Evolutionary conservation across 768 basidiomycete species (phyloP).

Genomic region (Suillus ampliporus): DNA sequence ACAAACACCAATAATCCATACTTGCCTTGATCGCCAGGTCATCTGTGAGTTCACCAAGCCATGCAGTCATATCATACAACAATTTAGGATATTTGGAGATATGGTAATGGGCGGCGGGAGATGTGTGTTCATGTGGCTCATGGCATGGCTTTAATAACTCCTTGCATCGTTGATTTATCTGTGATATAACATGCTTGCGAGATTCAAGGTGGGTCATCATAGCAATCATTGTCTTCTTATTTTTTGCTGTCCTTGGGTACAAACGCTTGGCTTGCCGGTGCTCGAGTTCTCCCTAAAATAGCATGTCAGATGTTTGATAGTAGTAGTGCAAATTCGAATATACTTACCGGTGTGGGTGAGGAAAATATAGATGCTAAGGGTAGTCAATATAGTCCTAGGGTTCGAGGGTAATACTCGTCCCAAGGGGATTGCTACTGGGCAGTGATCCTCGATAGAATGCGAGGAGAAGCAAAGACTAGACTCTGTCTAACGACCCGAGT

Average conservation of each 20-base stretch:
- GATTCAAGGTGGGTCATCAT: background rate
- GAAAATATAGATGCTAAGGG: no score
- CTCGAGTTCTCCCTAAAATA: constrained; percentile 44
- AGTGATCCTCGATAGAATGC: no score
- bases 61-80: constrained; percentile 29
- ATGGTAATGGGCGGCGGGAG: constrained; percentile 32
- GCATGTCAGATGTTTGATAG: background rate
- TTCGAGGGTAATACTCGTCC: no score
- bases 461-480: no score
- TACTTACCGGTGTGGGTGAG: no score
- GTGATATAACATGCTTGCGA: constrained; percentile 14
- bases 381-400: no score
- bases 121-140: constrained; percentile 17
- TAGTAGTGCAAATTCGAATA: background rate
- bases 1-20: no score
- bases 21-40: no score
- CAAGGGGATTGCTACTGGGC: no score
- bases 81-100: constrained; percentile 35
- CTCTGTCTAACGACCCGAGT: no score
- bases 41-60: background rate
- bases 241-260: constrained; percentile 45
- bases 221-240: constrained; percentile 22
- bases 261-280: constrained; percentile 42
- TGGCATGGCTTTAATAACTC: background rate
- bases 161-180: background rate